phyloP scores from a whole-genome alignment of 169 alveolate species.

The Plasmodium gonderi region DNA sequence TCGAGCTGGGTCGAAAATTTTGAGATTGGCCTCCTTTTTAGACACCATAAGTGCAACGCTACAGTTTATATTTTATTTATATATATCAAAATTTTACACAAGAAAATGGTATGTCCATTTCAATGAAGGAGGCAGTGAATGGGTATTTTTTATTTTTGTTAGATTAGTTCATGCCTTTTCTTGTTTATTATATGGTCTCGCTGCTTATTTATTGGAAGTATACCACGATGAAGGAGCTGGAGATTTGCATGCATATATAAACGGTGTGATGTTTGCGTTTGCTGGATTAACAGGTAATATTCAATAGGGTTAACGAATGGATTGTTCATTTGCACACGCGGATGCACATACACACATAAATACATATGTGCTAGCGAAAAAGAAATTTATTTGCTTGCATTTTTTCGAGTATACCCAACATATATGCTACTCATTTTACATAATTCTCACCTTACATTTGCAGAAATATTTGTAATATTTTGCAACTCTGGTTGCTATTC shows the following conservation, averaged over 20 bases:
- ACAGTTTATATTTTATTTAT: slow-evolving; percentile 91
- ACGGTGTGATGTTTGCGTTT: slow-evolving; percentile 87
- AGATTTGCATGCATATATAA: slow-evolving; percentile 92
- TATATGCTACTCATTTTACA: slow-evolving; percentile 32
- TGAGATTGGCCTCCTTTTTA: slow-evolving; percentile 91
- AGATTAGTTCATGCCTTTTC: slow-evolving; percentile 91
- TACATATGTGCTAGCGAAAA: neutral
- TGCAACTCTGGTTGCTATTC: slow-evolving; percentile 81
- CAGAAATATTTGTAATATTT: slow-evolving; percentile 84
- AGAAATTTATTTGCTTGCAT: neutral
- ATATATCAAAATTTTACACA: slow-evolving; percentile 91
- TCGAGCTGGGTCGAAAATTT: slow-evolving; percentile 93
- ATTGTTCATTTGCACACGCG: neutral
- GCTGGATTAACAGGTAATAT: slow-evolving; percentile 88
- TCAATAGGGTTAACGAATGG: neutral
- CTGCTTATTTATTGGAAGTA: slow-evolving; percentile 91
- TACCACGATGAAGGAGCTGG: slow-evolving; percentile 96
- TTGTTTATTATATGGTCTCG: slow-evolving; percentile 89
- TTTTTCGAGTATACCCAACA: neutral
- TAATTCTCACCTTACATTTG: slow-evolving; percentile 37
- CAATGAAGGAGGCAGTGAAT: slow-evolving; percentile 93
- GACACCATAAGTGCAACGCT: slow-evolving; percentile 91
- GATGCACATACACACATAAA: neutral
- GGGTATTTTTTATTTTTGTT: slow-evolving; percentile 90
- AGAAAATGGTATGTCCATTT: slow-evolving; percentile 90